Conservation (phyloP, 139 green algal genomes). For the Chlorella sp. region DNA sequence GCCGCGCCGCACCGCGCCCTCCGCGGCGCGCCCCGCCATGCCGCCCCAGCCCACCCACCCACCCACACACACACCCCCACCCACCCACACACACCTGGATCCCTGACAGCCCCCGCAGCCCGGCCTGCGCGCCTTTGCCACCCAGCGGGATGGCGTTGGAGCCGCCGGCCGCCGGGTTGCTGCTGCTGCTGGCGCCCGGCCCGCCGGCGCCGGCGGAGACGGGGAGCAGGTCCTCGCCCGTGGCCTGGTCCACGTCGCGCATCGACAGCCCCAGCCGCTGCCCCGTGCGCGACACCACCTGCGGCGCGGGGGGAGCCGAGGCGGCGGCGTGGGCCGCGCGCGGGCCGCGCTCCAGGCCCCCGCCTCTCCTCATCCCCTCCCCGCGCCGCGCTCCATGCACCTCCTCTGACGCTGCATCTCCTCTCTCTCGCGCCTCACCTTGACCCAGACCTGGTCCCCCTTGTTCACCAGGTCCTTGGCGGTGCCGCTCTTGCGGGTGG, state of each 20-base stretch:
- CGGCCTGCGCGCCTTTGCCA: conserved; percentile 15
- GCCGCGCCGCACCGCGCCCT: no score
- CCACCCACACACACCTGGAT: conserved; percentile 58
- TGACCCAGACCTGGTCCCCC: conserved; percentile 81
- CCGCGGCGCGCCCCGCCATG: no score
- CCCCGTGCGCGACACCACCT: conserved; percentile 56
- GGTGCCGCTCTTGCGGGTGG: conserved; percentile 14
- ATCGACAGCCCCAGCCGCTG: conserved; percentile 86
- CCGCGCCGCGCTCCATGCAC: no score
- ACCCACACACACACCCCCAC: neutral
- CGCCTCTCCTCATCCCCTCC: no score
- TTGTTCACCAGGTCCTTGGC: conserved; percentile 49
- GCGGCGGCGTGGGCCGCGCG: no score
- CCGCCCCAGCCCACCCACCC: neutral
- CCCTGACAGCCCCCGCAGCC: conserved; percentile 81
- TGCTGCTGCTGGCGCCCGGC: conserved; percentile 5
- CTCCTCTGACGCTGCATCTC: no score
- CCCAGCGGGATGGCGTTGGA: no score
- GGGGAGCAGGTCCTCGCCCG: conserved; percentile 79
- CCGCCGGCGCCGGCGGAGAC: conserved; percentile 16
- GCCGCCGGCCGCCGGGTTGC: conserved; percentile 34
- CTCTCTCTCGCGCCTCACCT: no score
- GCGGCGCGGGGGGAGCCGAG: no score
- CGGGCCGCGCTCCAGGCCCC: no score
- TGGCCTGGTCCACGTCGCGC: conserved; percentile 95